Evolutionary conservation across 805 yeast species (phyloP).

Genomic region (Maudiozyma bulderi): DNA sequence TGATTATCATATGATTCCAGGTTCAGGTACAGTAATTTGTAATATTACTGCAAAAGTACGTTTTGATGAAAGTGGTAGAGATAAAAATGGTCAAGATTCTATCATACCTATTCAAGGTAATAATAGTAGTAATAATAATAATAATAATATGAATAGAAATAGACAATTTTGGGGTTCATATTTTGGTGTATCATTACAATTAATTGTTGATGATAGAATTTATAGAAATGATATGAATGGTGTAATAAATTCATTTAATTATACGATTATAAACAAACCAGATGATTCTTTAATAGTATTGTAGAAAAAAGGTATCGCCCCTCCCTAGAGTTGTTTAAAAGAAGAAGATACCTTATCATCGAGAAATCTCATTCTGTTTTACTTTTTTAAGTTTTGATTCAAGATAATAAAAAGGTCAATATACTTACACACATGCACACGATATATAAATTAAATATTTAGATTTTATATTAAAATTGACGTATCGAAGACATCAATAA

Average conservation of each 20-base stretch:
- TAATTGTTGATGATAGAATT: constrained; percentile 46
- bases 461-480: no score
- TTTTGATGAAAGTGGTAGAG: constrained; percentile 68
- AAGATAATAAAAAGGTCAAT: no score
- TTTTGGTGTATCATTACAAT: constrained; percentile 54
- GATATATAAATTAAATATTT: no score
- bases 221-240: constrained; percentile 28
- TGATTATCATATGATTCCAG: constrained; percentile 62
- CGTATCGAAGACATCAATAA: no score
- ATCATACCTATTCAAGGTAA: constrained; percentile 28
- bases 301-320: background rate
- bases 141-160: constrained; percentile 28
- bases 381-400: no score
- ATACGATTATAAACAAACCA: constrained; percentile 54
- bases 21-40: constrained; percentile 45
- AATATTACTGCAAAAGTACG: constrained; percentile 50
- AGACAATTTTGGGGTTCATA: constrained; percentile 59
- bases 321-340: no score
- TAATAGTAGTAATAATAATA: constrained; percentile 7
- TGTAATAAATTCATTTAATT: constrained; percentile 49
- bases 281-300: constrained; percentile 7
- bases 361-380: no score
- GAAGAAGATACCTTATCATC: no score
- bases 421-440: no score
- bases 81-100: constrained; percentile 55